Evolutionary conservation across 108 stramenopile species (phyloP).

Genomic region (Skeletonema costatum): DNA sequence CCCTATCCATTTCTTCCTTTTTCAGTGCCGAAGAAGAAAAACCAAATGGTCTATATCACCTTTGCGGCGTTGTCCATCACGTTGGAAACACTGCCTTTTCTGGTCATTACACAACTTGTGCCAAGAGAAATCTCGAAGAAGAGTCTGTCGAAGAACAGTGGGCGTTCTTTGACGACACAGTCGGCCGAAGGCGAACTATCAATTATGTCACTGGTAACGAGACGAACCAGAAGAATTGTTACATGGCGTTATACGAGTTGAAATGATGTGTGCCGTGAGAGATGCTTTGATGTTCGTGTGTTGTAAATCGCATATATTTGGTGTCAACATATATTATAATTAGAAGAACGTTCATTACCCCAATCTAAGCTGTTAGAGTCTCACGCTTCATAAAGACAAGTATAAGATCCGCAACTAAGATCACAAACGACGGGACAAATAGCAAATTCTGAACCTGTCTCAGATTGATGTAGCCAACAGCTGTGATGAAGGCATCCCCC

Average conservation of each 20-base stretch:
- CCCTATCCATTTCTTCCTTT: slow-evolving; percentile 36
- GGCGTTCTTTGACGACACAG: slow-evolving; percentile 50
- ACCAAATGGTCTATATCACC: slow-evolving; percentile 25
- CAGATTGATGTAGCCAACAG: slow-evolving; percentile 58
- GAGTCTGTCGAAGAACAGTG: slow-evolving; percentile 41
- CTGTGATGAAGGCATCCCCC: slow-evolving; percentile 71
- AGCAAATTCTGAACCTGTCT: slow-evolving; percentile 72
- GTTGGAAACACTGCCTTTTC: slow-evolving; percentile 65
- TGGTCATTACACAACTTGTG: slow-evolving; percentile 79
- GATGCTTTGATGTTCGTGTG: background rate
- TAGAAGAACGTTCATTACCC: slow-evolving; percentile 7
- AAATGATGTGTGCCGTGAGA: background rate
- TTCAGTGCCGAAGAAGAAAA: slow-evolving; percentile 6
- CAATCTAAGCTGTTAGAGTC: slow-evolving; percentile 59
- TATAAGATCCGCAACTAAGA: slow-evolving; percentile 56
- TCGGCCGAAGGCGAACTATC: slow-evolving; percentile 28
- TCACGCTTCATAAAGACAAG: slow-evolving; percentile 61
- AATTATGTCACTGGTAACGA: slow-evolving; percentile 40
- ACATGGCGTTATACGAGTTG: slow-evolving; percentile 51
- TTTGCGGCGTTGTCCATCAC: slow-evolving; percentile 74
- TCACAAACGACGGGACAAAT: slow-evolving; percentile 62
- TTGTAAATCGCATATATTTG: background rate
- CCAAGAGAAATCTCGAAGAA: slow-evolving; percentile 20
- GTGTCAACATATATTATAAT: slow-evolving; percentile 1
- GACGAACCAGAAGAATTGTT: slow-evolving; percentile 49